Base-by-base conservation (phyloP, 2,329 filamentous ascomycete genomes). In the Claviceps africana region DNA sequence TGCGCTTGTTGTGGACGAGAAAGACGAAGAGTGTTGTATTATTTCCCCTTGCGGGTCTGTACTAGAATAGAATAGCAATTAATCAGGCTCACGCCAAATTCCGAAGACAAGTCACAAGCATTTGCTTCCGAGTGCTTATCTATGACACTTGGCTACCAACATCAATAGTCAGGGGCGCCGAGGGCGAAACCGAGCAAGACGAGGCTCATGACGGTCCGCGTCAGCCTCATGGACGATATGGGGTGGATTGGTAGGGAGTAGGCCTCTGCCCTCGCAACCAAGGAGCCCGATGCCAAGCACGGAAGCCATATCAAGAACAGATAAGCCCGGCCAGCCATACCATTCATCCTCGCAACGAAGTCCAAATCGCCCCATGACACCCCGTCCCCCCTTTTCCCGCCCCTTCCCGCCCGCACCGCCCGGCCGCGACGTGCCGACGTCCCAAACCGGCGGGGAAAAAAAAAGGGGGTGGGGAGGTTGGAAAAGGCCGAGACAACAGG, bases 41-140 rank as follows among this genome's bases (percentile, higher is more conserved):
- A n/a, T 45, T 51, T 46, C 45, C 42, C 46, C n/a, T 31, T 22
- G 15, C 10, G 31, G 19, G 44, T 30, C 15, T 51, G 21, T 30
- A 28, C n/a, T 50, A 54, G 54, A 50, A 44, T 55, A 55, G 52
- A 54, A 39, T 30, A 47, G 13, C 19, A 50, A 53, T 51, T n/a
- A 31, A 51, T 28, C 19, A 50, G 46, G 52, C 52, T 40, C 52
- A 51, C 50, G 54, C 52, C 44, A 30, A 21, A 40, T 33, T 33
- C 19, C n/a, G 7, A 46, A 51, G 17, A 19, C 42, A 37, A 46
- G 10, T n/a, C n/a, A n/a, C 15, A 47, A 47, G 17, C 11, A 37
- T 3, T 17, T 37, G 11, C n/a, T n/a, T n/a, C n/a, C n/a, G n/a
- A n/a, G 4, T 2, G 33, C 7, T 2, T 17, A 17, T 17, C 15